Percentiles rank a stretch among this genome's conserved stretches.
phyloP scores from a whole-genome alignment of 2,329 filamentous ascomycete genomes.

The Thielaviopsis populi region DNA sequence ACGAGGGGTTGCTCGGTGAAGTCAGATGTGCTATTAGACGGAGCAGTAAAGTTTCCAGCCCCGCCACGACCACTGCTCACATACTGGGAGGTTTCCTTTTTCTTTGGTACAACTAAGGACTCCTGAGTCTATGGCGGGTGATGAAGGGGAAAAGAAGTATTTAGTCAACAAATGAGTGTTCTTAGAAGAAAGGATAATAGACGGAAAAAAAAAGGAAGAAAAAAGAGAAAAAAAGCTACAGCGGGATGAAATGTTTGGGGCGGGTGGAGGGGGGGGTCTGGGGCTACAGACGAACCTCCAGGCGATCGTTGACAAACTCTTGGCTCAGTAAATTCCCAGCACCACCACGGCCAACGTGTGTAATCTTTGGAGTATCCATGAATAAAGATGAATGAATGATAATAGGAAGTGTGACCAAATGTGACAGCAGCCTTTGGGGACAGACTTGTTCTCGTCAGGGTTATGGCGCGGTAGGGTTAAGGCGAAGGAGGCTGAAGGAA shows the following conservation, averaged over 20 bases:
- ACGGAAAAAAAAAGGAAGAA: no score
- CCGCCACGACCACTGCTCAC: conserved; percentile 41
- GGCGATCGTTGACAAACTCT: conserved; percentile 23
- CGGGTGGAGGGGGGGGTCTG: not conserved
- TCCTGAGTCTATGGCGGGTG: not conserved
- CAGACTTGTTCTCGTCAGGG: not conserved
- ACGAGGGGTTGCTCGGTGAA: conserved; percentile 19
- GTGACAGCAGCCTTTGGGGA: not conserved
- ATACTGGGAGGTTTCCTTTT: conserved; percentile 24
- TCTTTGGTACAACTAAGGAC: conserved; percentile 23
- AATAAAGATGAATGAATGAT: not conserved
- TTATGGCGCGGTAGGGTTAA: not conserved
- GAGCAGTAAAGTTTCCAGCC: conserved; percentile 43
- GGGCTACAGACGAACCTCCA: conserved; percentile 21
- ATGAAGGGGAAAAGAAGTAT: not conserved
- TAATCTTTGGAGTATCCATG: conserved; percentile 4
- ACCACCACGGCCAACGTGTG: conserved; percentile 38
- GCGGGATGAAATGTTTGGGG: conserved; percentile 1
- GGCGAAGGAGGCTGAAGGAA: not conserved
- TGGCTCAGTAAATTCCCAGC: conserved; percentile 47
- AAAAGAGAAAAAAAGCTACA: not conserved
- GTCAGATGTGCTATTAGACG: conserved; percentile 25
- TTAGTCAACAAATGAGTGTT: not conserved
- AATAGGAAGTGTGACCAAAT: no score
- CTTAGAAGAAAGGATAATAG: not conserved